A percentile compares a stretch with the other conserved stretches of the same genome.
Evolutionary conservation across 805 yeast genomes (phyloP).

Genomic region (Kazachstania viticola): DNA sequence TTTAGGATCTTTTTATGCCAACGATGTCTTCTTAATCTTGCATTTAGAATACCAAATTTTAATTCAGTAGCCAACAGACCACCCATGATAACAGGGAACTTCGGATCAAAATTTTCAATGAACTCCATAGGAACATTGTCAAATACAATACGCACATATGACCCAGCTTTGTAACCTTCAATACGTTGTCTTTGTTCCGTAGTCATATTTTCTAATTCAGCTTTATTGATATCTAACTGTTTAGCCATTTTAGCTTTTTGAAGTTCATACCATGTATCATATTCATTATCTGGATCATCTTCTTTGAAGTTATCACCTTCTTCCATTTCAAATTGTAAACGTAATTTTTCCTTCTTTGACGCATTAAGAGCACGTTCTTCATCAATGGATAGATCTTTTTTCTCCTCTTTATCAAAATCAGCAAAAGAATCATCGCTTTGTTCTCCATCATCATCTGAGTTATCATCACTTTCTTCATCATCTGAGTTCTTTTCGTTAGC

Average conservation of each 20-base stretch:
- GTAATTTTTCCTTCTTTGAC: conserved; percentile 75
- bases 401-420: conserved; percentile 32
- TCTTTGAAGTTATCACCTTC: conserved; percentile 61
- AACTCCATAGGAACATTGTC: conserved; percentile 82
- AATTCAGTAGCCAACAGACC: conserved; percentile 86
- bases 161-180: conserved; percentile 90
- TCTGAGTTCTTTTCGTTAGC: conserved; percentile 7
- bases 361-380: conserved; percentile 75
- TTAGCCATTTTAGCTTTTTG: conserved; percentile 96
- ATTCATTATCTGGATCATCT: conserved; percentile 73
- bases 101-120: conserved; percentile 74
- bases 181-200: conserved; percentile 62
- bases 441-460: conserved; percentile 16
- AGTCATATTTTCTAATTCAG: conserved; percentile 65
- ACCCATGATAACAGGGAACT: conserved; percentile 78
- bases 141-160: conserved; percentile 83
- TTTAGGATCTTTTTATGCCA: conserved; percentile 97
- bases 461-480: conserved; percentile 5
- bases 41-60: conserved; percentile 85
- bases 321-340: conserved; percentile 70
- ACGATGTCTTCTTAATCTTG: conserved; percentile 91
- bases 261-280: conserved; percentile 95
- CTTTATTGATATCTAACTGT: conserved; percentile 85
- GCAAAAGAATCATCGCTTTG: conserved; percentile 30
- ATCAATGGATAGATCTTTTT: conserved; percentile 43